Base-by-base conservation (phyloP, 176 grass and related monocot genomes). In the Rhynchospora tenuis region DNA sequence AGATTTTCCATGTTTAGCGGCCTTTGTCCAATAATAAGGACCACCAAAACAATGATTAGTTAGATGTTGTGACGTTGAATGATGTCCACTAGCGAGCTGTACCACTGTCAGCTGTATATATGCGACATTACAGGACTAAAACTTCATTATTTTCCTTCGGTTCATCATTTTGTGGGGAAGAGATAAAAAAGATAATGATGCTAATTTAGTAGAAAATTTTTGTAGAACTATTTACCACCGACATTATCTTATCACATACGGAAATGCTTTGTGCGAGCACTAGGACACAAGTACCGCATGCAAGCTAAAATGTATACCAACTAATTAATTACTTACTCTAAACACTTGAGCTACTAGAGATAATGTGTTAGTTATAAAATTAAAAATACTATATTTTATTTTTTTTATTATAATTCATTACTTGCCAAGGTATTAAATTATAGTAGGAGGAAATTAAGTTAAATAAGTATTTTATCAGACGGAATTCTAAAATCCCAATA, bases 1-100 rank as follows among this genome's bases (percentile, higher is more conserved):
- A 42, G 27, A 20, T 46, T 51, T 73, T 73, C 10, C 22, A 50
- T 51, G 43, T 48, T 73, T 73, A 48, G 26, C 12, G 26, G 70
- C 10, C 14, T 12, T 51, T 73, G 14, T 51, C 43, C 20, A 51
- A 51, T 23, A 50, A 12, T 73, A 44, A 73, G 70, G 70, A 51
- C 70, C 70, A 51, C 70, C 10, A 14, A 66, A 73, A 27, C 20
- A 73, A 73, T 73, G 70, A 73, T 73, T 73, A 51, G 15, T 51
- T 73, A 12, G 11, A 73, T 51, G 10, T 64, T 64, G 4, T 64
- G 10, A 27, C 70, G 20, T 73, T 73, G 20, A 46, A 73, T 50
- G 70, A 73, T 73, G 45, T 73, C 45, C 45, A 73, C 70, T 73
- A 26, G 22, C 11, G 51, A 73, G 22, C 33, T 38, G 70, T 50